Conservation (phyloP, 2,329 filamentous ascomycete genomes). For the Penicillium sp. region DNA sequence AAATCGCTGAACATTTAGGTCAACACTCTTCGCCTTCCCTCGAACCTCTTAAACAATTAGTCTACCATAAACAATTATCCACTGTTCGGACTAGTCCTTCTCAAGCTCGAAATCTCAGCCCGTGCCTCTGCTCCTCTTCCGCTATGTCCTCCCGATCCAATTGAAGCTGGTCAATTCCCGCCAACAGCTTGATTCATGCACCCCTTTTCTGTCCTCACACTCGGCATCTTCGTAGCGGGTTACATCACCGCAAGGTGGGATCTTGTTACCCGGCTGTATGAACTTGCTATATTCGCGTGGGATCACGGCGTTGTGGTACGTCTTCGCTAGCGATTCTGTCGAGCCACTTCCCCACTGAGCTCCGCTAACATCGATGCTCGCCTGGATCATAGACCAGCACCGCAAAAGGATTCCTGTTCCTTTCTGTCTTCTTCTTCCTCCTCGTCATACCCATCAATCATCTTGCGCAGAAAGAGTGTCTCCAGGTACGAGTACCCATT, state of each 20-base stretch:
- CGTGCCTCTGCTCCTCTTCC: slow-evolving; percentile 17
- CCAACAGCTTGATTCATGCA: slow-evolving; percentile 70
- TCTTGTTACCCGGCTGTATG: slow-evolving; percentile 93
- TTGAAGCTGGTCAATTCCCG: slow-evolving; percentile 24
- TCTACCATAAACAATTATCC: not conserved
- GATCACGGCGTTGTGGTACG: slow-evolving; percentile 95
- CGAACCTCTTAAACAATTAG: not conserved
- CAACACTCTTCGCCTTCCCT: not conserved
- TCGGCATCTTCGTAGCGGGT: slow-evolving; percentile 98
- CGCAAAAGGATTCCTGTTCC: slow-evolving; percentile 79
- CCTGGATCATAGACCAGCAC: slow-evolving; percentile 71
- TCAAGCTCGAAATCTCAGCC: not conserved
- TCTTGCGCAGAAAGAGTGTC: slow-evolving; percentile 78
- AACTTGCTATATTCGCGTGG: slow-evolving; percentile 96
- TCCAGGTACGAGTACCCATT: slow-evolving; percentile 65
- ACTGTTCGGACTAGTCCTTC: not conserved
- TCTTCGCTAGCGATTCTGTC: slow-evolving; percentile 27
- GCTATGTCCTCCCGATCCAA: slow-evolving; percentile 40
- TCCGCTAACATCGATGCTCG: not conserved
- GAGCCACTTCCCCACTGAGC: slow-evolving; percentile 5
- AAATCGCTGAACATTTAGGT: slow-evolving; percentile 3
- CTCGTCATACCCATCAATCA: slow-evolving; percentile 83
- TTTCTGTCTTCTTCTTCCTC: slow-evolving; percentile 83
- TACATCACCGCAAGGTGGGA: slow-evolving; percentile 99
- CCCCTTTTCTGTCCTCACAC: slow-evolving; percentile 93